Evolutionary conservation across 768 basidiomycete genomes (phyloP).

Genomic region (Serendipita sp.): DNA sequence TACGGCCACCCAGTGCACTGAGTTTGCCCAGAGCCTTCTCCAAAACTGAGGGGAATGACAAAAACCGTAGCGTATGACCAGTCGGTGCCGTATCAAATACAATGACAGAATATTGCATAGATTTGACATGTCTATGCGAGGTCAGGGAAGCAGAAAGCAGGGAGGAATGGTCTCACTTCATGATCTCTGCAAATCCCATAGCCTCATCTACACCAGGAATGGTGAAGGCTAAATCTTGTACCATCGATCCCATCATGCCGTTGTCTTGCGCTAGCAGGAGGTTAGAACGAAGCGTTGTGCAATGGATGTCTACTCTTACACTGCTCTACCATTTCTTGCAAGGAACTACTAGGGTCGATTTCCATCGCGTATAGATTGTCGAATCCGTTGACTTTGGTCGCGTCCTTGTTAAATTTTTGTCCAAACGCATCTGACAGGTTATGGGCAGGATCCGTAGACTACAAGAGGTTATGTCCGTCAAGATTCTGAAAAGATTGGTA

Average conservation of each 20-base stretch:
- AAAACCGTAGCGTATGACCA: constrained; percentile 92
- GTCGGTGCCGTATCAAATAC: constrained; percentile 99
- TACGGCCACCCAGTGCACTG: constrained; percentile 79
- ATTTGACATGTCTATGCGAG: constrained; percentile 78
- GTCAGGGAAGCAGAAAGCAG: neutral
- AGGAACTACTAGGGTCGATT: constrained; percentile 93
- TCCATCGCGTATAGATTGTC: constrained; percentile 97
- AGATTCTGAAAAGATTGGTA: neutral
- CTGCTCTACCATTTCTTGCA: constrained; percentile 98
- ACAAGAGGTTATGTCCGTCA: neutral
- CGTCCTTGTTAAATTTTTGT: constrained; percentile 98
- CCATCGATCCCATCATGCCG: constrained; percentile 97
- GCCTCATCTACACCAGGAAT: constrained; percentile 99
- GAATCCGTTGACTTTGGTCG: constrained; percentile 94
- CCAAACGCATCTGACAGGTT: constrained; percentile 97
- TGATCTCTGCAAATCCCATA: constrained; percentile 99
- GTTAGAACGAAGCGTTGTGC: neutral
- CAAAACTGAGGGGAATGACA: constrained; percentile 95
- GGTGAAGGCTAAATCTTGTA: constrained; percentile 98
- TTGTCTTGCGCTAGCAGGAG: constrained; percentile 27
- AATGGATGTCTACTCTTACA: constrained; percentile 32
- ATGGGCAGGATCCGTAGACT: constrained; percentile 99
- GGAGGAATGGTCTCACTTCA: constrained; percentile 55
- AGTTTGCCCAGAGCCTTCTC: constrained; percentile 96
- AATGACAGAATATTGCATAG: constrained; percentile 99